These are phyloP conservation scores for Rubroshorea leprosula DNA, from an alignment of 345 rosid genomes.

Conservation along the genomic window DNA sequence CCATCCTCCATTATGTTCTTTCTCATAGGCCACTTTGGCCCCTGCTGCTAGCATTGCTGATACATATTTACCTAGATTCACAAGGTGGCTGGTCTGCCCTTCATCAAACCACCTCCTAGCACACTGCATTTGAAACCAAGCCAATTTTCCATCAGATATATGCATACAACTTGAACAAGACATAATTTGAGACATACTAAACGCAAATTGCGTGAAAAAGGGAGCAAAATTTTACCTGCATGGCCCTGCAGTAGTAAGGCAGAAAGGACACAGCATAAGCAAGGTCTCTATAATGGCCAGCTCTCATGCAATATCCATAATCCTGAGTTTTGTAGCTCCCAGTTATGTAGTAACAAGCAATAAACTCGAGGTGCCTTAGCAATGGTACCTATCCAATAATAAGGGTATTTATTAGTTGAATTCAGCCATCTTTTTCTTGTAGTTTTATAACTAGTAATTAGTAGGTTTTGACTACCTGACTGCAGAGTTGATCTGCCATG, in stretches of 20 bases:
- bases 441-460: not conserved
- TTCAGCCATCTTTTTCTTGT: not conserved
- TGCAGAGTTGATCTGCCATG: conserved; percentile 99
- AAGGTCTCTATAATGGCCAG: conserved; percentile 71
- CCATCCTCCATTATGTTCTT: conserved; percentile 56
- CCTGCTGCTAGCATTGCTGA: conserved; percentile 98
- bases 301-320: conserved; percentile 78
- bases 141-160: not conserved
- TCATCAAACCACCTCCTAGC: conserved; percentile 96
- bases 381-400: conserved; percentile 50
- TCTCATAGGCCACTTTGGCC: conserved; percentile 85
- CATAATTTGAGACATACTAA: not conserved
- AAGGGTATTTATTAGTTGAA: not conserved
- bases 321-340: conserved; percentile 90
- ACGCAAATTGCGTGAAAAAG: too few species aligned
- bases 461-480: conserved; percentile 52
- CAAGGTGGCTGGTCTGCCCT: conserved; percentile 63
- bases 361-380: conserved; percentile 76
- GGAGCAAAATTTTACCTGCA: conserved; percentile 58
- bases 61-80: conserved; percentile 87
- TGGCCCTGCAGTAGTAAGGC: conserved; percentile 99
- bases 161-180: not conserved
- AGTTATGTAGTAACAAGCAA: conserved; percentile 84
- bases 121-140: conserved; percentile 43
- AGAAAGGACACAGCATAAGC: conserved; percentile 93